Conservation (phyloP, 345 rosid genomes). For the Draba incana region DNA sequence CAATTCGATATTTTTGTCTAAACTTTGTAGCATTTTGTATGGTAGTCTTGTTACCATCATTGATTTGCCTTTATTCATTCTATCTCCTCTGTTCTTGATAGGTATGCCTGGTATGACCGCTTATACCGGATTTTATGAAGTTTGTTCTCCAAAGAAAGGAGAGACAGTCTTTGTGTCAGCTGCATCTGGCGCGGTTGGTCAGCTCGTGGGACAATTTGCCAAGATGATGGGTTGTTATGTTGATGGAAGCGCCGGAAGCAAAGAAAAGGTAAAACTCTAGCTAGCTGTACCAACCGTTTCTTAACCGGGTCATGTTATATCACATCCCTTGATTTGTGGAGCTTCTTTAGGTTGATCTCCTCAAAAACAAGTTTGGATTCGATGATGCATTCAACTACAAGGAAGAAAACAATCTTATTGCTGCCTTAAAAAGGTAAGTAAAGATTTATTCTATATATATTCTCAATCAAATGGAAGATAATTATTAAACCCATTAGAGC, state of each 20-base stretch:
- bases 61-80: not conserved
- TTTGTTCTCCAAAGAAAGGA: constrained; percentile 38
- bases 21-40: not conserved
- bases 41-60: too few species aligned
- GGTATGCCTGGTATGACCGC: constrained; percentile 64
- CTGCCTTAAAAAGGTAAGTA: constrained; percentile 51
- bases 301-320: not conserved
- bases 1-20: not conserved
- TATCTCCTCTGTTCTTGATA: constrained; percentile 28
- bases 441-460: not conserved
- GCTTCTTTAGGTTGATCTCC: constrained; percentile 29
- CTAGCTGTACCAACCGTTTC: not conserved
- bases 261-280: constrained; percentile 45
- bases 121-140: constrained; percentile 46
- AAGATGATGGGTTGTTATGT: constrained; percentile 53
- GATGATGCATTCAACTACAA: constrained; percentile 71
- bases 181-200: constrained; percentile 43
- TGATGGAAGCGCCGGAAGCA: constrained; percentile 63
- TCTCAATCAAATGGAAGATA: not conserved
- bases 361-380: constrained; percentile 63
- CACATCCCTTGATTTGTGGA: not conserved
- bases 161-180: constrained; percentile 41
- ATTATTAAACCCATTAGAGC: not conserved
- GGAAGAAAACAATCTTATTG: constrained; percentile 50
- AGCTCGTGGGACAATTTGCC: constrained; percentile 41